Evolutionary conservation across 768 basidiomycete species (phyloP).

Genomic region (Suillus luteus): DNA sequence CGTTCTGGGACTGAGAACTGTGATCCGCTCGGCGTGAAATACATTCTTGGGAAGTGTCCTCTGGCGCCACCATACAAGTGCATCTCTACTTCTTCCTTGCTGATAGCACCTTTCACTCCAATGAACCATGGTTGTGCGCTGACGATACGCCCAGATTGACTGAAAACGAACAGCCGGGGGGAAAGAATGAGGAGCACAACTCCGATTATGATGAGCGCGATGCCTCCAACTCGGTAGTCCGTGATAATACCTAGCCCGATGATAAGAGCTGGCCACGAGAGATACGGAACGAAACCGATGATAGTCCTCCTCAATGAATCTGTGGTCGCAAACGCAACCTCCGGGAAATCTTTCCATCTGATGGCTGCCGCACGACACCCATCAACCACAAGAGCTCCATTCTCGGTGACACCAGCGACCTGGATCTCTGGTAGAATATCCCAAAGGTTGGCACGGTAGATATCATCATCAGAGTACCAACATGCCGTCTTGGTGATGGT

Average conservation of each 20-base stretch:
- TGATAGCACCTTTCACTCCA: slow-evolving; percentile 22
- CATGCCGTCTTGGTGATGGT: slow-evolving; percentile 2
- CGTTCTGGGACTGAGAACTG: slow-evolving; percentile 10
- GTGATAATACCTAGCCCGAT: not conserved
- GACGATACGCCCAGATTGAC: slow-evolving; percentile 20
- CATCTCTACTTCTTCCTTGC: slow-evolving; percentile 9
- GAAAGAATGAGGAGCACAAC: slow-evolving; percentile 6
- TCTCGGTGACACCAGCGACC: slow-evolving; percentile 20
- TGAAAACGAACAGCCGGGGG: slow-evolving; percentile 15
- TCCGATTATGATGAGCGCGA: slow-evolving; percentile 6
- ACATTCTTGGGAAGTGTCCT: slow-evolving; percentile 10
- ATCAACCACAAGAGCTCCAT: slow-evolving; percentile 21
- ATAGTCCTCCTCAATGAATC: slow-evolving; percentile 13
- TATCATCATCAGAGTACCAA: slow-evolving; percentile 24
- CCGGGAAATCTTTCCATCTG: slow-evolving; percentile 24
- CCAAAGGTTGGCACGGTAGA: slow-evolving; percentile 20
- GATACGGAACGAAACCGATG: slow-evolving; percentile 13
- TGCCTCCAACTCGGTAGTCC: not conserved
- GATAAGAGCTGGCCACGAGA: slow-evolving; percentile 13
- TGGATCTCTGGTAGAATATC: slow-evolving; percentile 22
- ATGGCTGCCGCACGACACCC: slow-evolving; percentile 22
- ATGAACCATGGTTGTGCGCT: slow-evolving; percentile 21
- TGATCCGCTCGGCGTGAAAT: slow-evolving; percentile 12
- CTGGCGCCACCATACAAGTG: slow-evolving; percentile 19
- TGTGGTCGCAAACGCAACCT: slow-evolving; percentile 10